Base-by-base conservation (phyloP, 139 green algal species). In the Dunaliella sp. region DNA sequence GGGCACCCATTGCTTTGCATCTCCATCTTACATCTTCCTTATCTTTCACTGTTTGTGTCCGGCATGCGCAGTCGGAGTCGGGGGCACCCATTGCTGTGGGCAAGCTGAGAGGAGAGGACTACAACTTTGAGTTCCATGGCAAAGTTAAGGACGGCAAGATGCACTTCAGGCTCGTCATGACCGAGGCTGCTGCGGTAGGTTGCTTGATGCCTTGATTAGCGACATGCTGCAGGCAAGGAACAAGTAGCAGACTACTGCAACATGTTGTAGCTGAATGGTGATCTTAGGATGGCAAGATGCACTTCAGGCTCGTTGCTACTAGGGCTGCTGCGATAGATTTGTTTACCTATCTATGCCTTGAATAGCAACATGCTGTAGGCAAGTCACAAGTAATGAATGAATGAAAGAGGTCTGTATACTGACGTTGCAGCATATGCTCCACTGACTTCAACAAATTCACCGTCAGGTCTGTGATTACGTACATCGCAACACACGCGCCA, bases 71-170 rank as follows among this genome's bases (percentile, higher is more conserved):
- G 48, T 65, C 48, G 81, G 85, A 76, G 1, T 38, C n/a, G 12
- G 82, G 86, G 30, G 86, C 81, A 7, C 82, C 86, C 48, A 94
- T 94, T 75, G 91, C 93, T 1, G 93, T 94, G 2, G 94, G 95
- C 32, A 95, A 93, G 79, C 92, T 98, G 72, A 88, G 94, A 0
- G 96, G 96, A 2, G 95, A 98, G 90, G 96, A 98, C 92, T 97
- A 97, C 88, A 94, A 93, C 86, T 98, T 98, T 87, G 91, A 95
- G 86, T 98, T 98, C 81, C 91, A 91, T 3, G 92, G 95, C 83
- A 93, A 93, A 86, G 90, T 95, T 33, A 89, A 91, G 38, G 94
- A 97, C 21, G 93, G 92, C 80, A 97, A 97, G 91, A 93, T 98
- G 82, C 93, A 97, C 87, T 96, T 98, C 88, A 88, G 93, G 31